Base-by-base conservation (phyloP, 208 protist species). In the Crithidia expoeki region DNA sequence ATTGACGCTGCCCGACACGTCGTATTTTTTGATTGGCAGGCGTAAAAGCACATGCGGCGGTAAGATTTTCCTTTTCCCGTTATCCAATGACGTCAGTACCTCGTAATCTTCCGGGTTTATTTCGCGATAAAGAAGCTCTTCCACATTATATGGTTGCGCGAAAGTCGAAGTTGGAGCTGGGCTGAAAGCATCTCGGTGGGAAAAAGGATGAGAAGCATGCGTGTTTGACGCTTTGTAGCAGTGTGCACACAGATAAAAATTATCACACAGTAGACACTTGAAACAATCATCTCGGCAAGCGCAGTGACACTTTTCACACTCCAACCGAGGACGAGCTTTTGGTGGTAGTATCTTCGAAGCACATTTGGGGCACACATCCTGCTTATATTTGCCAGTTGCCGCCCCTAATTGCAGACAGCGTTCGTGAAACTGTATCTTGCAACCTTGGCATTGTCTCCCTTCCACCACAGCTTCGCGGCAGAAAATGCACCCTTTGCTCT, bases 41-140 rank as follows among this genome's bases (percentile, higher is more conserved):
- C 34, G 17, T 30, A 58, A 58, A 49, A 84, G 75, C 50, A 85
- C 65, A 19, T 53, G 21, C 33, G 46, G 34, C 0, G 80, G 73
- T n/a, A 86, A 60, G 12, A 14, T 63, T 70, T 68, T 69, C 14
- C 44, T 74, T 75, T 38, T 63, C 19, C 17, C 38, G 12, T 68
- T 72, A 42, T 94, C 91, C 49, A 94, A 57, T 19, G 70, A 57
- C 40, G 90, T 49, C 38, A 96, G 81, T 0, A 60, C 53, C 17
- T 92, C 84, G 62, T 96, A 96, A 65, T 96, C 91, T 58, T 96
- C 83, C 1, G 88, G 91, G 52, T 87, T 77, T 34, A 96, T 80
- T 42, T 94, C 88, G 46, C 91, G 78, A 57, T 83, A 86, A 68
- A 86, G 83, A 47, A 92, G 51, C 33, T 80, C 73, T 21, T 46